Conservation (phyloP, 139 green algal genomes). For the Picochlorum sp. region DNA sequence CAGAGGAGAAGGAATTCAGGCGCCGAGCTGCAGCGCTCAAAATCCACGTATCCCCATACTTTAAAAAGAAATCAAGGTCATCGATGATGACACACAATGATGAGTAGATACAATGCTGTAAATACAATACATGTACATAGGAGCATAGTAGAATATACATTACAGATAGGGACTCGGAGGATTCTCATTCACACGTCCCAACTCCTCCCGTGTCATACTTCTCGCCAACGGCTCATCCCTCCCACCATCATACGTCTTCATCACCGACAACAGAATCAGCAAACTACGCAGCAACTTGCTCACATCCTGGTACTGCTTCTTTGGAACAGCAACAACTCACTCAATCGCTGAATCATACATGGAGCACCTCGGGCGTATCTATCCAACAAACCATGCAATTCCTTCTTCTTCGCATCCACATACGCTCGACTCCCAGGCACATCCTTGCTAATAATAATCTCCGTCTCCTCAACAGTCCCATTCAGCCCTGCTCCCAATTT, state of each 20-base stretch:
- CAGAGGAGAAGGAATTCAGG: constrained; percentile 34
- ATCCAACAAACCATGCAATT: constrained; percentile 27
- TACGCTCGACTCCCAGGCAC: constrained; percentile 13
- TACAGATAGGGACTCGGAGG: constrained; percentile 17
- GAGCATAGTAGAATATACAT: background rate
- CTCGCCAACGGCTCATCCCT: constrained; percentile 2
- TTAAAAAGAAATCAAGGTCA: constrained; percentile 8
- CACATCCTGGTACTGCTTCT: constrained; percentile 55
- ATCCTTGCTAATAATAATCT: constrained; percentile 5
- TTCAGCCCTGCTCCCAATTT: constrained; percentile 15
- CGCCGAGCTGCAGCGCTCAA: constrained; percentile 33
- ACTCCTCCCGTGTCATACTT: constrained; percentile 8
- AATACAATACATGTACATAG: background rate
- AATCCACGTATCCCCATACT: constrained; percentile 39
- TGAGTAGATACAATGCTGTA: constrained; percentile 1
- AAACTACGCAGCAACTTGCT: constrained; percentile 56
- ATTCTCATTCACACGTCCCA: constrained; percentile 45
- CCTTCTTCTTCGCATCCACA: constrained; percentile 31
- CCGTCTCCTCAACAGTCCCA: constrained; percentile 14
- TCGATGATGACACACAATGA: background rate
- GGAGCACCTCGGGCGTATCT: constrained; percentile 30
- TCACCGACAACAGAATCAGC: constrained; percentile 53
- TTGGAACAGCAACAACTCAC: constrained; percentile 62
- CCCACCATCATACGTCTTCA: constrained; percentile 11
- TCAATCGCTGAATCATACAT: constrained; percentile 69